Conservation (phyloP, 768 basidiomycete genomes). For the Sarcomyxa edulis region DNA sequence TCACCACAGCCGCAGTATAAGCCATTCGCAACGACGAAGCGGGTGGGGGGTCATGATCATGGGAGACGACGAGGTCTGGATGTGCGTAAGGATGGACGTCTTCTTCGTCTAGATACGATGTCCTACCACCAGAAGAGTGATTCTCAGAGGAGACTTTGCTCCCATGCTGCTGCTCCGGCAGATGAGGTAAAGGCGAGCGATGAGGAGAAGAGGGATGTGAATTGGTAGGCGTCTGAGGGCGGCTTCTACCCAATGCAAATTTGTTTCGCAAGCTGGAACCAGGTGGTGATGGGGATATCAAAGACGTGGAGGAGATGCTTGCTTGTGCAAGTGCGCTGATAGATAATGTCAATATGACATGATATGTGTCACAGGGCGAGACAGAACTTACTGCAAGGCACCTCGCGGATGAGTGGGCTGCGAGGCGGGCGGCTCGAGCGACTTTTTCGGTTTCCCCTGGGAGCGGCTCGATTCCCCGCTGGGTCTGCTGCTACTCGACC, state of each 20-base stretch:
- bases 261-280: constrained; percentile 32
- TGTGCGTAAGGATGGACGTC: constrained; percentile 76
- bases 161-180: constrained; percentile 17
- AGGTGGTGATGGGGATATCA: constrained; percentile 28
- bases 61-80: constrained; percentile 53
- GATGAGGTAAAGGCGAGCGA: constrained; percentile 22
- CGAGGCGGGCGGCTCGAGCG: constrained; percentile 55
- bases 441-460: constrained; percentile 43
- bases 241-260: constrained; percentile 35
- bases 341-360: too few species aligned
- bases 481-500: constrained; percentile 41
- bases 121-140: constrained; percentile 1
- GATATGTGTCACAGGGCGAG: constrained; percentile 4
- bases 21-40: constrained; percentile 22
- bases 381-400: constrained; percentile 30
- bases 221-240: constrained; percentile 25
- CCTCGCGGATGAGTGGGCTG: constrained; percentile 56
- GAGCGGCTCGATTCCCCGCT: constrained; percentile 62
- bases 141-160: too few species aligned
- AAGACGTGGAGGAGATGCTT: constrained; percentile 51
- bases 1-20: constrained; percentile 23
- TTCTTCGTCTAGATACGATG: constrained; percentile 25
- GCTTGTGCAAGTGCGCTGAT: constrained; percentile 56
- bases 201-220: constrained; percentile 23
- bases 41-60: constrained; percentile 25